Base-by-base conservation (phyloP, 768 basidiomycete genomes). In the Polyporus arcularius region DNA sequence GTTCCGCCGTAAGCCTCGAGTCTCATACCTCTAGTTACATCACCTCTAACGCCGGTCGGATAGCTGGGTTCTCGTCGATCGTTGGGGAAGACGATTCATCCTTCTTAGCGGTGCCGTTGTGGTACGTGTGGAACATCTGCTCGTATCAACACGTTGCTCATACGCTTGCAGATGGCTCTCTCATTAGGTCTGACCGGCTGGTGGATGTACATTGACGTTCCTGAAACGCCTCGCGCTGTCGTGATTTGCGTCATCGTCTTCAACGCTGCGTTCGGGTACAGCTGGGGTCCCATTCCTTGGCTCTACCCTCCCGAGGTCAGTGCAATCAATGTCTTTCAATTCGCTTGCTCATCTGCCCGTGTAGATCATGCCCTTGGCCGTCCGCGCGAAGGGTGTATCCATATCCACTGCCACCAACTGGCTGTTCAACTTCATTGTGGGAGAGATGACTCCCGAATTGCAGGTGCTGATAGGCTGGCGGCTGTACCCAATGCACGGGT, bases 371-470 rank as follows among this genome's bases (percentile, higher is more conserved):
- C 94, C 94, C 11, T 79, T 95, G 45, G 80, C 87, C 16, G 84
- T 96, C 68, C 85, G 96, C 41, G 95, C 94, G 11, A 97, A 97
- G 76, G 96, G 95, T n/a, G 95, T 97, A 26, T 96, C 93, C 7
- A 68, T 97, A 38, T 96, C 94, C 0, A 97, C 96, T 4, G 94
- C 94, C 14, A 96, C 92, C 8, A 91, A 90, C 67, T 89, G 82
- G 78, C 78, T 63, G n/a, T 92, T 92, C 79, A 95, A 95, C 73
- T 96, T 89, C 74, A 74, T 94, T 59, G 92, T 98, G 42, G 95
- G 95, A 35, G 89, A 91, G 72, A 79, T 85, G 31, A 98, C 95
- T 0, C 96, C 95, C 1, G 82, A 86, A 55, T 77, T 97, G 41
- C 94, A 96, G 74, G 93, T 95, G 60, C 73, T 83, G 21, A 96